Conservation (phyloP, 805 yeast genomes). For the Barnettozyma sp. region DNA sequence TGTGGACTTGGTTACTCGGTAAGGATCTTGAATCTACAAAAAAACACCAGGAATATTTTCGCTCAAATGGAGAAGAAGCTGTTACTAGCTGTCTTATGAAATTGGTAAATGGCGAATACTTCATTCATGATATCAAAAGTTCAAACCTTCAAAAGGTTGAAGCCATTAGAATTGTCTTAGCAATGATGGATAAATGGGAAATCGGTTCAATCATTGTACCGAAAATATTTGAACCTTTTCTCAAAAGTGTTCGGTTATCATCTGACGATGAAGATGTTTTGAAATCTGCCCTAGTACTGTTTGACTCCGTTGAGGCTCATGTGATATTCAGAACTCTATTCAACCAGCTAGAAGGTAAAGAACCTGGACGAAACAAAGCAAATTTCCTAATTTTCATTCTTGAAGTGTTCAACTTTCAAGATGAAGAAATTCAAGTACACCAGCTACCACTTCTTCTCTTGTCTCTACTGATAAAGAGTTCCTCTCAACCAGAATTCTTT, state of each 20-base stretch:
- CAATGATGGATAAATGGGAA: slow-evolving; percentile 93
- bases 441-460: slow-evolving; percentile 72
- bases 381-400: slow-evolving; percentile 51
- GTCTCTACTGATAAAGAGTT: slow-evolving; percentile 31
- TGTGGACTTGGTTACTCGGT: slow-evolving; percentile 91
- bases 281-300: slow-evolving; percentile 57
- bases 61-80: slow-evolving; percentile 43
- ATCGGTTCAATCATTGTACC: slow-evolving; percentile 75
- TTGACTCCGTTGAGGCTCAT: slow-evolving; percentile 79
- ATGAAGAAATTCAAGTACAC: slow-evolving; percentile 74
- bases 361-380: slow-evolving; percentile 28
- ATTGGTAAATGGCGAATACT: slow-evolving; percentile 32
- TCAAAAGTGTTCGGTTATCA: slow-evolving; percentile 39
- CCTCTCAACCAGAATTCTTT: slow-evolving; percentile 28
- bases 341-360: slow-evolving; percentile 31
- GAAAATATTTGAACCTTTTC: slow-evolving; percentile 55
- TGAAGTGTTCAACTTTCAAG: slow-evolving; percentile 63
- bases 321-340: slow-evolving; percentile 68
- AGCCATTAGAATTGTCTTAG: slow-evolving; percentile 57
- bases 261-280: slow-evolving; percentile 37
- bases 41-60: slow-evolving; percentile 41
- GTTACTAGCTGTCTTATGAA: slow-evolving; percentile 48
- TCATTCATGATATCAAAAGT: slow-evolving; percentile 13
- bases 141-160: slow-evolving; percentile 33
- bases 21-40: slow-evolving; percentile 41